These are phyloP conservation scores for Diaporthe aspalathi DNA, from an alignment of 2,329 filamentous ascomycete genomes.

Conservation along the genomic window DNA sequence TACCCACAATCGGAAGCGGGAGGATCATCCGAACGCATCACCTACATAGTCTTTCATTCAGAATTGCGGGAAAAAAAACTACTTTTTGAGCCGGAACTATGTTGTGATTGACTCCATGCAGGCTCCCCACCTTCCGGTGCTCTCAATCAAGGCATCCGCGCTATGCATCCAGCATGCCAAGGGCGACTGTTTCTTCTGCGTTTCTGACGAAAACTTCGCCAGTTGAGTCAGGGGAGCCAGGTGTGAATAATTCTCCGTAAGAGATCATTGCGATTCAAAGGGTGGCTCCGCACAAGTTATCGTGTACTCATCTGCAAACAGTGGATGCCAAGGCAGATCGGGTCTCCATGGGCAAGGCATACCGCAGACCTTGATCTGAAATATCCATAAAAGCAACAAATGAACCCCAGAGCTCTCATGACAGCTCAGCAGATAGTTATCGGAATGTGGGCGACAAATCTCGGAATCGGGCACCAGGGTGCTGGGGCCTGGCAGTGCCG, in stretches of 20 bases:
- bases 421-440: background rate
- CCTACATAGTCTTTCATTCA: background rate
- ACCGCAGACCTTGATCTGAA: background rate
- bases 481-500: background rate
- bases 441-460: slow-evolving; percentile 18
- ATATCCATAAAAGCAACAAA: background rate
- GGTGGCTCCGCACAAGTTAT: background rate
- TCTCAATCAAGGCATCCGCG: background rate
- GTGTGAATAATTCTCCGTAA: slow-evolving; percentile 5
- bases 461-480: slow-evolving; percentile 1
- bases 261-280: slow-evolving; percentile 11
- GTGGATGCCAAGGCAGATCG: slow-evolving; percentile 7
- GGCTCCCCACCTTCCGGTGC: slow-evolving; percentile 10
- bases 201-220: background rate
- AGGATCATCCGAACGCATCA: slow-evolving; percentile 19
- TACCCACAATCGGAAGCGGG: slow-evolving; percentile 8
- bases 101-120: background rate
- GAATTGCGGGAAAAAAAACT: background rate
- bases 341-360: background rate
- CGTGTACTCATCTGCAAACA: background rate
- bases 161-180: background rate
- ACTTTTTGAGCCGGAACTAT: background rate
- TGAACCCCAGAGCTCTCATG: background rate
- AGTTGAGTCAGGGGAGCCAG: slow-evolving; percentile 18
- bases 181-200: background rate